Evolutionary conservation across 2,329 filamentous ascomycete species (phyloP), one percentile per base, ranked within the genome.

Genomic region (Diaporthe capsici): DNA sequence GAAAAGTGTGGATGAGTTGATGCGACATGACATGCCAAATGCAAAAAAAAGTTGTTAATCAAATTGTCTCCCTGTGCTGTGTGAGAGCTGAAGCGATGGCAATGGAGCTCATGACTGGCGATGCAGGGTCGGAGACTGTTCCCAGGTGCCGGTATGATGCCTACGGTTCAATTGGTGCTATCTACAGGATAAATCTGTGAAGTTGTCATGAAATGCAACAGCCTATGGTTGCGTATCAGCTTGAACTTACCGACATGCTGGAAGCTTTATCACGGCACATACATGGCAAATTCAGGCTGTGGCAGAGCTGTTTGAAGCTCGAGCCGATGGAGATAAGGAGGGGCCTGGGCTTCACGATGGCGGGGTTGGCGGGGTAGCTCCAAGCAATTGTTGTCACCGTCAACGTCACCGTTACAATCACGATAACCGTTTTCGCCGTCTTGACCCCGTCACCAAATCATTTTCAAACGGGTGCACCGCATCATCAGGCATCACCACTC

Each of bases 331-430:
- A 10, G 12, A 51, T 9, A 17, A 34, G 28, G 44, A 25, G 31
- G 44, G 4, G 22, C 17, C 60, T 47, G 13, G 42, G 17, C 42
- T 68, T 70, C 49, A 55, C 49, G 49, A 55, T 55, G n/a, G 65
- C 49, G 65, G 65, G 65, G 65, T 70, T 68, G 65, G 65, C 47
- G 65, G 65, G 65, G 65, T 70, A 70, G 47, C 65, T 70, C 22
- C 6, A 51, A 49, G 10, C 10, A 31, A 22, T 22, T 20, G 42
- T 22, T 13, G 22, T 2, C 20, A 68, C 5, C 65, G 49, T 55
- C 49, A 70, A 70, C 65, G 65, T 70, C 65, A 55, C 47, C 34
- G 65, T 70, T 55, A 42, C 65, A 17, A 20, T 34, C 63, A 34
- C 31, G 20, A 49, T 34, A 13, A 15, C 63, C 63, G 63, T 67